These are phyloP conservation scores for Dentipellis fragilis DNA, from an alignment of 768 basidiomycete genomes.

Conservation along the genomic window DNA sequence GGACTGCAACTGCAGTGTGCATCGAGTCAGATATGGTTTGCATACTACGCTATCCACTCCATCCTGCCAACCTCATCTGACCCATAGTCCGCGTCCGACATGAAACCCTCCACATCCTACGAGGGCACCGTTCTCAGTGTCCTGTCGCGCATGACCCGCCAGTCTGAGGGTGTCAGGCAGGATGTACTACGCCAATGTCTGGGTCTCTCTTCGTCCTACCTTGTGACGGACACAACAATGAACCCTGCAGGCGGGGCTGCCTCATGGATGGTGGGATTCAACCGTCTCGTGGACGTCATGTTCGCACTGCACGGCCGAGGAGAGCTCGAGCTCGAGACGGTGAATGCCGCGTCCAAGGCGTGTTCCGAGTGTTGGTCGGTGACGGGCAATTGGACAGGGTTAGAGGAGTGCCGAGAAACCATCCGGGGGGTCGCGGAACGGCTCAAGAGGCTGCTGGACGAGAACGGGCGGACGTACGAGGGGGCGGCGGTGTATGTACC, in stretches of 20 bases:
- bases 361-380: constrained; percentile 80
- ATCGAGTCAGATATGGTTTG: too few species aligned
- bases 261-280: constrained; percentile 62
- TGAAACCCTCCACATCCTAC: constrained; percentile 43
- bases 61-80: too few species aligned
- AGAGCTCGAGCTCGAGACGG: constrained; percentile 69
- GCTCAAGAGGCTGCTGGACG: constrained; percentile 46
- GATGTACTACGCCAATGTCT: constrained; percentile 50
- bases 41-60: too few species aligned
- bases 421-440: constrained; percentile 52
- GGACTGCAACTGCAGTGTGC: too few species aligned
- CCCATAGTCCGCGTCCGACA: neutral
- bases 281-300: constrained; percentile 60
- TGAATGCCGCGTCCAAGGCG: constrained; percentile 56
- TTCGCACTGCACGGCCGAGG: constrained; percentile 56
- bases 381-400: constrained; percentile 55
- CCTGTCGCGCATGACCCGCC: constrained; percentile 40
- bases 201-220: constrained; percentile 66
- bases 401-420: constrained; percentile 53
- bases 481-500: constrained; percentile 29
- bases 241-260: constrained; percentile 44
- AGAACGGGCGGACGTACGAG: constrained; percentile 37
- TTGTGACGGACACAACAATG: constrained; percentile 63
- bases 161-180: constrained; percentile 47
- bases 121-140: constrained; percentile 46